Evolutionary conservation across 768 basidiomycete genomes (phyloP).

Genomic region (Amanita rimosa): DNA sequence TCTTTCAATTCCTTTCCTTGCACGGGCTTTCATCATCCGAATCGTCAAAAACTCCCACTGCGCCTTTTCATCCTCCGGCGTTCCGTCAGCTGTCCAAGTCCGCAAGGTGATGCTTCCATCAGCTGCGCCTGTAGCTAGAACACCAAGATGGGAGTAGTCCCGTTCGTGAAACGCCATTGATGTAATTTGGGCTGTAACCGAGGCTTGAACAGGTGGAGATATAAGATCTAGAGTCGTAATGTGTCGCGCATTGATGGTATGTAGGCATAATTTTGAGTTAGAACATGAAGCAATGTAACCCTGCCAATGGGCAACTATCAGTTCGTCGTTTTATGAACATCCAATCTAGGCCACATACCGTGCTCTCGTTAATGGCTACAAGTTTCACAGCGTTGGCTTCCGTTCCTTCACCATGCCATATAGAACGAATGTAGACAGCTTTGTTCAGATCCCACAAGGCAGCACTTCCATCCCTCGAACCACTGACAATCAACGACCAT

Average conservation of each 20-base stretch:
- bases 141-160: slow-evolving; percentile 68
- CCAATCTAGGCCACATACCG: slow-evolving; percentile 35
- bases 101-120: slow-evolving; percentile 73
- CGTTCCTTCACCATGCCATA: slow-evolving; percentile 49
- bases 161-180: slow-evolving; percentile 83
- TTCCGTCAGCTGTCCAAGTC: slow-evolving; percentile 76
- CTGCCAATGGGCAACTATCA: slow-evolving; percentile 23
- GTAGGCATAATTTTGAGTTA: slow-evolving; percentile 53
- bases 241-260: slow-evolving; percentile 78
- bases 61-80: slow-evolving; percentile 53
- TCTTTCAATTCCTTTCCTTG: slow-evolving; percentile 22
- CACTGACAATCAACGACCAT: slow-evolving; percentile 80
- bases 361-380: slow-evolving; percentile 77
- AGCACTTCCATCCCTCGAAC: slow-evolving; percentile 78
- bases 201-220: slow-evolving; percentile 27
- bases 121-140: slow-evolving; percentile 71
- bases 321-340: background rate
- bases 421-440: slow-evolving; percentile 69
- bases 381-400: slow-evolving; percentile 42
- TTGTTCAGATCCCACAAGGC: slow-evolving; percentile 87
- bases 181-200: slow-evolving; percentile 46
- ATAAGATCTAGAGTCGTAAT: slow-evolving; percentile 63
- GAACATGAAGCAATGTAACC: slow-evolving; percentile 87
- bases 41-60: slow-evolving; percentile 68
- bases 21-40: slow-evolving; percentile 52